Base-by-base conservation (phyloP, 2,329 filamentous ascomycete species). In the Phoma herbarum region DNA sequence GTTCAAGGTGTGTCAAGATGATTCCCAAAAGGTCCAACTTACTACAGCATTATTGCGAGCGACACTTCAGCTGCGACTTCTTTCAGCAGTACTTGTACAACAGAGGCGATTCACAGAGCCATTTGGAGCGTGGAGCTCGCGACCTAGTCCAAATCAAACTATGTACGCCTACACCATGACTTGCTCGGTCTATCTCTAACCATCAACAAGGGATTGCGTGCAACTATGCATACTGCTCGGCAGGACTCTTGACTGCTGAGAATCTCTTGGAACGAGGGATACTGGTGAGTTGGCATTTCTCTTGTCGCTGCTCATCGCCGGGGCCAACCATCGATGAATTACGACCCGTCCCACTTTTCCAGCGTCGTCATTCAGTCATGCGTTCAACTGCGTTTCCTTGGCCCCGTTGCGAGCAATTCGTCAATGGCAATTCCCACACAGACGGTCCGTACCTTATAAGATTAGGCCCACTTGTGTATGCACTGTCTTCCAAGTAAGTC, bases 1-100 rank as follows among this genome's bases (percentile, higher is more conserved):
- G 71, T 75, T 72, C 63, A 72, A 74, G 73, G 73, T 76, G 72
- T 76, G 73, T 76, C 58, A 72, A 65, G 71, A 68, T 53, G 65
- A 70, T 67, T 67, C 66, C 67, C 64, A 63, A 69, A 65, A 65
- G 59, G 65, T 65, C 62, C 66, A 63, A 63, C 73, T 76, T 74
- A 75, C 72, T 60, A 65, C 66, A 72, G 68, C 59, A 64, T 68
- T 60, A 62, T 52, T 64, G 48, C 48, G 57, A 61, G 63, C 60
- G 52, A 63, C 59, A 48, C 57, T 64, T 61, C 22, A 60, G 60
- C 64, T 62, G 59, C 56, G 25, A 61, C 61, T 60, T 60, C 50
- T 52, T 59, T 58, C 54, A 43, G 63, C 60, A 63, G 54, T 62
- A 59, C 51, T 59, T 72, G 64, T 70, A 69, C 66, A 69, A 69